phyloP scores from a whole-genome alignment of 2,329 filamentous ascomycete genomes.

The Colletotrichum theobromicola region DNA sequence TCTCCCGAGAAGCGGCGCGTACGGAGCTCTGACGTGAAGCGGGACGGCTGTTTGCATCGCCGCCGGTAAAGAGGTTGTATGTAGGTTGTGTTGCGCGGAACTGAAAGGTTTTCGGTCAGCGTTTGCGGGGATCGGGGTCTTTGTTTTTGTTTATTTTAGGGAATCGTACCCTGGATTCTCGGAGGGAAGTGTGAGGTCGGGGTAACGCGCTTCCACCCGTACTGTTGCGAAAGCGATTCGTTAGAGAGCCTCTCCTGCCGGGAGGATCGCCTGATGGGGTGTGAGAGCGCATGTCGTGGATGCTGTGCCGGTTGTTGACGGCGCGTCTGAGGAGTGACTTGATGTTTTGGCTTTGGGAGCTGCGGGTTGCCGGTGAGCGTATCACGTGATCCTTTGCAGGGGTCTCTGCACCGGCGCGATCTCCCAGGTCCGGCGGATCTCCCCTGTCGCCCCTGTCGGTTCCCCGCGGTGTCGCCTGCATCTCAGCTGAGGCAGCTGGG shows the following conservation, averaged over 20 bases:
- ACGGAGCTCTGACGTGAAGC: slow-evolving; percentile 48
- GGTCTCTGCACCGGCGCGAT: not conserved
- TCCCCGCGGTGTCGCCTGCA: not conserved
- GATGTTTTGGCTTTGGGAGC: slow-evolving; percentile 12
- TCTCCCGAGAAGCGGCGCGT: slow-evolving; percentile 58
- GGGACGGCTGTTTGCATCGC: slow-evolving; percentile 43
- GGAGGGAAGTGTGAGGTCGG: slow-evolving; percentile 37
- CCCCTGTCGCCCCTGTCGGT: not conserved
- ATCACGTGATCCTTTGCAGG: slow-evolving; percentile 1
- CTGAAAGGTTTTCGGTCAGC: slow-evolving; percentile 29
- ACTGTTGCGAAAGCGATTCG: slow-evolving; percentile 39
- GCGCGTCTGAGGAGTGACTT: slow-evolving; percentile 12
- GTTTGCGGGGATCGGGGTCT: not conserved
- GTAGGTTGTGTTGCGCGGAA: slow-evolving; percentile 60
- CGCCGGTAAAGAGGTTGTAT: slow-evolving; percentile 65
- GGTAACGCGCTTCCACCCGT: slow-evolving; percentile 41
- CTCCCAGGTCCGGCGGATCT: not conserved
- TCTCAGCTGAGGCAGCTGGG: not conserved
- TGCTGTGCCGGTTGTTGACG: slow-evolving; percentile 24
- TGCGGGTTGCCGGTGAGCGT: not conserved
- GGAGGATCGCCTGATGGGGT: slow-evolving; percentile 30
- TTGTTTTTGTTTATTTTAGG: slow-evolving; percentile 18
- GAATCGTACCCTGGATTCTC: slow-evolving; percentile 44
- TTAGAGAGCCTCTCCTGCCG: slow-evolving; percentile 33
- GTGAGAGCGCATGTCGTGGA: slow-evolving; percentile 33